Conservation (phyloP, 768 basidiomycete genomes). For the Psilocybe sp. region DNA sequence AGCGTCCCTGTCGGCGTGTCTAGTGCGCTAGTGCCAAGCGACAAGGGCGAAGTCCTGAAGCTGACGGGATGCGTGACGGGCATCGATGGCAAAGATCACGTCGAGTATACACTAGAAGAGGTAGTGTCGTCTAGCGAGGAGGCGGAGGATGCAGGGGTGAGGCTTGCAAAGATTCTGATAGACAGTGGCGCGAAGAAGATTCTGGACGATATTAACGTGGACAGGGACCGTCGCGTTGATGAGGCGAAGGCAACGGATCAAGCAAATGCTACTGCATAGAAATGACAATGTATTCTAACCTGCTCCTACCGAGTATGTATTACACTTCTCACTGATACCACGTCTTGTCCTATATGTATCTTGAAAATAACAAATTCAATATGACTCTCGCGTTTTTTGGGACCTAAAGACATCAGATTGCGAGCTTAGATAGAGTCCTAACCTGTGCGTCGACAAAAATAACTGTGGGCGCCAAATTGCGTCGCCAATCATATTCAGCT, state of each 20-base stretch:
- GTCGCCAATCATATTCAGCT: too few species aligned
- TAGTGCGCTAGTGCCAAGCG: constrained; percentile 41
- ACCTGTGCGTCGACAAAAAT: too few species aligned
- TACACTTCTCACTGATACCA: too few species aligned
- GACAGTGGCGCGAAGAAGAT: constrained; percentile 74
- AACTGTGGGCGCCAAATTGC: too few species aligned
- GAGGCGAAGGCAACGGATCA: constrained; percentile 36
- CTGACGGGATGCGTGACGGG: constrained; percentile 85
- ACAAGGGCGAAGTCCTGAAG: constrained; percentile 37
- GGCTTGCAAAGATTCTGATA: constrained; percentile 63
- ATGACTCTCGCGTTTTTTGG: too few species aligned
- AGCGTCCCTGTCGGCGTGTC: constrained; percentile 92
- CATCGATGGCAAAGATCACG: constrained; percentile 69
- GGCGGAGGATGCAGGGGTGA: constrained; percentile 66
- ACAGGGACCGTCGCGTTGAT: constrained; percentile 49
- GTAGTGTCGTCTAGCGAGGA: constrained; percentile 51
- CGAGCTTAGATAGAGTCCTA: too few species aligned
- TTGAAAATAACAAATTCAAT: too few species aligned
- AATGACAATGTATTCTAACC: too few species aligned
- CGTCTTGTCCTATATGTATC: too few species aligned
- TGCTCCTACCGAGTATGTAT: too few species aligned
- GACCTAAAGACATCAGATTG: too few species aligned
- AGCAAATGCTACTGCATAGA: constrained; percentile 3
- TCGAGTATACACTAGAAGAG: constrained; percentile 59
- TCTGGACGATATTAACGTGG: constrained; percentile 77